phyloP scores from a whole-genome alignment of 495 filamentous ascomycete genomes.

The Neurospora tetrasperma region DNA sequence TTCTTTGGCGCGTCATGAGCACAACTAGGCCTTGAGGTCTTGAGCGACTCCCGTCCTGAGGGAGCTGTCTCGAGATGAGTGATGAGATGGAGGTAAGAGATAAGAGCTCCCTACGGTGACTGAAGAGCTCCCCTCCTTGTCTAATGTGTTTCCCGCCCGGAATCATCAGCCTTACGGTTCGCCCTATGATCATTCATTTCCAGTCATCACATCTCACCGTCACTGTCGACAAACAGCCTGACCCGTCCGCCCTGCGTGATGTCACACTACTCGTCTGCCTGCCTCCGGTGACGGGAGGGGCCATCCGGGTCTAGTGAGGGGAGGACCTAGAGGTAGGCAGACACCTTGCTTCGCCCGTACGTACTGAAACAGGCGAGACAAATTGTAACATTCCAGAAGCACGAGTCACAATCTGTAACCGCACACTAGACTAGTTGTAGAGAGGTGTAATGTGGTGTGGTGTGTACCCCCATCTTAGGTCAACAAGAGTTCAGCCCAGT shows the following conservation, averaged over 20 bases:
- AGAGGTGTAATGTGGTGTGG: neutral
- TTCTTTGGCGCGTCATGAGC: no score
- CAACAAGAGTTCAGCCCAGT: neutral
- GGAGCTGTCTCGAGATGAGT: neutral
- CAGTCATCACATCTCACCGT: no score
- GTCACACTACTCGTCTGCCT: neutral
- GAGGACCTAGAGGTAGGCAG: no score
- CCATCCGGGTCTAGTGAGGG: no score
- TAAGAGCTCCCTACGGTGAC: neutral
- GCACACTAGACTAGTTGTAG: no score
- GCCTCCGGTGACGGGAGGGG: neutral
- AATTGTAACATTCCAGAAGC: no score
- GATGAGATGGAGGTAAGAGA: neutral
- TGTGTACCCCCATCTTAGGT: neutral
- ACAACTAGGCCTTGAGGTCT: no score
- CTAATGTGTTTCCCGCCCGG: no score
- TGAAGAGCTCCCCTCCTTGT: neutral
- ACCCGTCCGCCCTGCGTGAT: neutral
- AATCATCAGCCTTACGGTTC: neutral
- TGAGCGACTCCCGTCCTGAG: no score
- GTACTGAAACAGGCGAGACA: neutral
- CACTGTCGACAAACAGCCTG: neutral
- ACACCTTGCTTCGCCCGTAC: neutral
- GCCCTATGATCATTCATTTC: no score
- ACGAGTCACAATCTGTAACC: no score